Conservation (phyloP, 2,329 filamentous ascomycete species). For the Amesomyces nigricolor region DNA sequence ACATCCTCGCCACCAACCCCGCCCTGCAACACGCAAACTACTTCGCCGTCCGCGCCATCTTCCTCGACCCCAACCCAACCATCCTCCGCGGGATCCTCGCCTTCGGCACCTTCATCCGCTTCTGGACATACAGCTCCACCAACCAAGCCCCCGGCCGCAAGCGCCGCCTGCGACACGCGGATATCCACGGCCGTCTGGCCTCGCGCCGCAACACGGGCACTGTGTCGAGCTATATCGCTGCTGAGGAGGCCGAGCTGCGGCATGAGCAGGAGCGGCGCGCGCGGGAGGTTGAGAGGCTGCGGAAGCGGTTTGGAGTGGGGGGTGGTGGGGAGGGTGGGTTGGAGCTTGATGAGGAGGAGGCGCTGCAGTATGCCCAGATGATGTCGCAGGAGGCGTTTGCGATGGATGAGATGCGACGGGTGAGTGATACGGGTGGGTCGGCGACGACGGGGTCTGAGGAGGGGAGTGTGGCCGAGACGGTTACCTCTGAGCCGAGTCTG, state of each 20-base stretch:
- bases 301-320: conserved; percentile 81
- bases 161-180: conserved; percentile 67
- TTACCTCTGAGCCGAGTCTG: conserved; percentile 52
- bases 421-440: conserved; percentile 44
- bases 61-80: conserved; percentile 81
- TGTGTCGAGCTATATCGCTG: conserved; percentile 74
- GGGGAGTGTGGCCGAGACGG: conserved; percentile 38
- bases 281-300: conserved; percentile 65
- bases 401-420: conserved; percentile 52
- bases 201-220: conserved; percentile 57
- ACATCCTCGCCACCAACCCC: conserved; percentile 51
- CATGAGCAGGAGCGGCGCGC: conserved; percentile 62
- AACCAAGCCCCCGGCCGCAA: conserved; percentile 71
- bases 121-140: conserved; percentile 88
- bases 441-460: conserved; percentile 31
- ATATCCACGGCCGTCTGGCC: conserved; percentile 46
- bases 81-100: conserved; percentile 80
- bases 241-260: conserved; percentile 77
- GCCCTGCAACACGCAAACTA: conserved; percentile 65
- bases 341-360: conserved; percentile 61
- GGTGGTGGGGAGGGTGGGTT: conserved; percentile 50
- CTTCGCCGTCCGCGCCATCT: conserved; percentile 76
- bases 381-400: conserved; percentile 57
- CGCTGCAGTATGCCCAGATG: conserved; percentile 59
- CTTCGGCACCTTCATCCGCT: conserved; percentile 79